phyloP scores from a whole-genome alignment of 768 basidiomycete genomes.

The Naganishia friedmannii region DNA sequence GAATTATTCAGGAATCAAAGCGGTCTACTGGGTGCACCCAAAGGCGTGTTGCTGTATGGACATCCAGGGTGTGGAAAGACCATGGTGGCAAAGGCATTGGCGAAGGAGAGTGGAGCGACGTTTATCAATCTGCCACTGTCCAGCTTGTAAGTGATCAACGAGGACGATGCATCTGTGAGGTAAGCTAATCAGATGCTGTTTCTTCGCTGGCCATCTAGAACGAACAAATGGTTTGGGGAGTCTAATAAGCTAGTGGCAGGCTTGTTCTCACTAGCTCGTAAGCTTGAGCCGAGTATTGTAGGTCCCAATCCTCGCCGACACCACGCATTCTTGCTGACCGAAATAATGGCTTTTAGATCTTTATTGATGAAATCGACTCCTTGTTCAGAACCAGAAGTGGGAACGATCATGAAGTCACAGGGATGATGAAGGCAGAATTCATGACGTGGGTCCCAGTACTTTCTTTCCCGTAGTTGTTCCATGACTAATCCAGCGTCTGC shows the following conservation, averaged over 20 bases:
- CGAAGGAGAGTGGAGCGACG: slow-evolving; percentile 93
- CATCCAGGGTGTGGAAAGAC: slow-evolving; percentile 99
- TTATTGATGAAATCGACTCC: slow-evolving; percentile 98
- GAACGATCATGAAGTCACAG: slow-evolving; percentile 94
- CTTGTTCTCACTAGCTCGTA: slow-evolving; percentile 86
- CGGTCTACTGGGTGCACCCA: slow-evolving; percentile 80
- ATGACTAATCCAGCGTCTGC: slow-evolving; percentile 17
- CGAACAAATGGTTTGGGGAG: slow-evolving; percentile 71
- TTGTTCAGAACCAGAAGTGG: slow-evolving; percentile 82
- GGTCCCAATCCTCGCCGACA: slow-evolving; percentile 26
- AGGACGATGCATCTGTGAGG: neutral
- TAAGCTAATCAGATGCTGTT: neutral
- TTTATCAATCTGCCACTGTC: slow-evolving; percentile 85
- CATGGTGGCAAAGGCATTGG: slow-evolving; percentile 97
- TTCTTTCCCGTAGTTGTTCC: slow-evolving; percentile 14
- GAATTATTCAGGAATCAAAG: slow-evolving; percentile 76
- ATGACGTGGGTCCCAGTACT: slow-evolving; percentile 50
- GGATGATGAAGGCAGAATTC: slow-evolving; percentile 87
- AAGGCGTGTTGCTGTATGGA: slow-evolving; percentile 91
- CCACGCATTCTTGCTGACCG: neutral
- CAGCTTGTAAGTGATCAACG: slow-evolving; percentile 55
- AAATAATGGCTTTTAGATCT: slow-evolving; percentile 58
- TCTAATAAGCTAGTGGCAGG: slow-evolving; percentile 93
- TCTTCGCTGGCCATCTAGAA: slow-evolving; percentile 23
- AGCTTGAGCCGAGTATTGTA: slow-evolving; percentile 83